Evolutionary conservation across 495 filamentous ascomycete genomes (phyloP), one percentile per base, ranked within the genome.

Genomic region (Trichoderma asperelloides): DNA sequence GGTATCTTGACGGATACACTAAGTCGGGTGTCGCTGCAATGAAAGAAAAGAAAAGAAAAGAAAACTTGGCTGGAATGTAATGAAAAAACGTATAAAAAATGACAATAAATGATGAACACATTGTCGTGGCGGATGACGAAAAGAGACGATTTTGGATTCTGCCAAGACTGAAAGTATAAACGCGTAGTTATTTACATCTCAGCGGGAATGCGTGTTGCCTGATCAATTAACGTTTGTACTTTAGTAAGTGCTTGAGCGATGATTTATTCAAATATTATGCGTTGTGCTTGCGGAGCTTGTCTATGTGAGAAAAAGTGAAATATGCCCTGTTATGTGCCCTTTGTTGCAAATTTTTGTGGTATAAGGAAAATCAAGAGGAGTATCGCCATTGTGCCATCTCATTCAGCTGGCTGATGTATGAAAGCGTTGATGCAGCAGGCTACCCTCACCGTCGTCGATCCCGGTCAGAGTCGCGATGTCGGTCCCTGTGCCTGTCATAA

Each of bases 1-100:
- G 69, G 70, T 21, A 74, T 82, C 40, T 63, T 82, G 67, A 70
- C 55, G 51, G 79, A 79, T 65, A 68, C 78, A 51, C 63, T 82
- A 13, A 68, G 66, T 25, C 71, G 72, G 49, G 51, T 74, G 0
- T 67, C 69, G 4, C 37, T 74, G 16, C 69, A 69, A 65, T 74
- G 66, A 41, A 30, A 25, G 4, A 23, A 11, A 25, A 55, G 21
- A 67, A 41, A 30, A 25, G 4, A 23, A 11, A 25, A 55, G 21
- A 12, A 25, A 11, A 9, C 0, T 18, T 18, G 9, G 47, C 5
- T 51, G 47, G n/a, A 21, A 25, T n/a, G 23, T 23, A 11, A n/a
- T n/a, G n/a, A 5, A 25, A 23, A 2, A 6, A 25, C 47, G n/a
- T 47, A 47, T 51, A 51, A 51, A 23, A 51, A 11, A 23, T 51